Conservation (phyloP, 2,329 filamentous ascomycete species). For the Arachnomyces sp. region DNA sequence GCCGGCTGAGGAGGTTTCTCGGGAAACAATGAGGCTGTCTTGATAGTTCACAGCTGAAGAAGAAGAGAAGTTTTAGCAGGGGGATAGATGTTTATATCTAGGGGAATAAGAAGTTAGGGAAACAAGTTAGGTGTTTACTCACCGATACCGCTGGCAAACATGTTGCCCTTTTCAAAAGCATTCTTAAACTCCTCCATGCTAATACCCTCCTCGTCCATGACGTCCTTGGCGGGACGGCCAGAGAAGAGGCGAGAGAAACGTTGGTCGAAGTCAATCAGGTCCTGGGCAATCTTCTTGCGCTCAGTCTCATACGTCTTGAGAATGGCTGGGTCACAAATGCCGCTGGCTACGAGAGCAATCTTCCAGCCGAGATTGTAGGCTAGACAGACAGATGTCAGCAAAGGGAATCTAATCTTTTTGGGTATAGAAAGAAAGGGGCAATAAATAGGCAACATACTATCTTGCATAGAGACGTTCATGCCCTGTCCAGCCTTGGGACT, state of each 20-base stretch:
- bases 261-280: conserved; percentile 5
- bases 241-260: background rate
- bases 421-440: no score
- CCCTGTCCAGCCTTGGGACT: conserved; percentile 60
- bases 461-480: conserved; percentile 41
- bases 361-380: no score
- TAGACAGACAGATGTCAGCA: no score
- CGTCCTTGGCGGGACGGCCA: conserved; percentile 50
- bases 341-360: background rate
- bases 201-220: conserved; percentile 54
- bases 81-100: no score
- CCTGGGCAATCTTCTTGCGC: conserved; percentile 5
- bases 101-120: conserved; percentile 9
- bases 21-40: conserved; percentile 47
- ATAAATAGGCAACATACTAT: conserved; percentile 18
- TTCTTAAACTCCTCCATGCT: conserved; percentile 57
- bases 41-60: conserved; percentile 49
- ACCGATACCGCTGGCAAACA: conserved; percentile 52
- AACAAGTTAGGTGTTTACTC: conserved; percentile 10
- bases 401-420: no score
- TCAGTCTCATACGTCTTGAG: conserved; percentile 1
- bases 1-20: conserved; percentile 13
- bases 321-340: background rate
- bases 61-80: background rate
- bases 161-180: conserved; percentile 52